Evolutionary conservation across 768 basidiomycete genomes (phyloP), one percentile per base, ranked within the genome.

Genomic region (Xanthoconium stramineum): DNA sequence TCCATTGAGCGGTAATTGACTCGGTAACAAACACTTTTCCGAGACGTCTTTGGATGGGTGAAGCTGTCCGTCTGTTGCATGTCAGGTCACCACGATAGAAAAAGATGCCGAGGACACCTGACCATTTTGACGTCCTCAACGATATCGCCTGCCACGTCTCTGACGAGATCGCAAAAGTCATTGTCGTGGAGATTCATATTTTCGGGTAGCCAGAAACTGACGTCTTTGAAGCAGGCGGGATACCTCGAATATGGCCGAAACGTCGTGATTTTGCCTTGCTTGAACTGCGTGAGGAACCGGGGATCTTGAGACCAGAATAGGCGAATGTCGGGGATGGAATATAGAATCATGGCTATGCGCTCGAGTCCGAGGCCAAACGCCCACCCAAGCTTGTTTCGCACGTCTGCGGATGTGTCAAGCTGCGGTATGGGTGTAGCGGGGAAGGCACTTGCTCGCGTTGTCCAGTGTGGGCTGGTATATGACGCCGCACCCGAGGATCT

Each of bases 1-100:
- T 98, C 96, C 94, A 98, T 96, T 30, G 95, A 97, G 55, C 95
- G 79, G 71, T 98, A 99, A 65, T 91, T 94, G 58, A 98, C 82
- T 49, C 96, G 80, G 73, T 94, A 98, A 65, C 94, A 93, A 61
- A 89, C 74, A 62, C 92, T 94, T 50, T 80, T 81, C 43, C 85
- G 81, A 29, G 80, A 78, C 4, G 92, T 92, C 73, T 92, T 94
- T 0, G 94, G 94, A 72, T 99, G 94, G 15, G 78, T 78, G 69
- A 98, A 99, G 32, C 83, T 77, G 74, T 99, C 97, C 61, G 96
- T 87, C 97, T 99, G 67, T 8, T 28, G 19, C 52, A 47, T 37
- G 38, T 65, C 51, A 61, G 52, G 35, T 38, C 28, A 55, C n/a
- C 30, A 15, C 13, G 19, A n/a, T 38, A 15, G 20, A 36, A 3